Conservation (phyloP, 1,139 yeast species). For the Yamadazyma diddensiae region DNA sequence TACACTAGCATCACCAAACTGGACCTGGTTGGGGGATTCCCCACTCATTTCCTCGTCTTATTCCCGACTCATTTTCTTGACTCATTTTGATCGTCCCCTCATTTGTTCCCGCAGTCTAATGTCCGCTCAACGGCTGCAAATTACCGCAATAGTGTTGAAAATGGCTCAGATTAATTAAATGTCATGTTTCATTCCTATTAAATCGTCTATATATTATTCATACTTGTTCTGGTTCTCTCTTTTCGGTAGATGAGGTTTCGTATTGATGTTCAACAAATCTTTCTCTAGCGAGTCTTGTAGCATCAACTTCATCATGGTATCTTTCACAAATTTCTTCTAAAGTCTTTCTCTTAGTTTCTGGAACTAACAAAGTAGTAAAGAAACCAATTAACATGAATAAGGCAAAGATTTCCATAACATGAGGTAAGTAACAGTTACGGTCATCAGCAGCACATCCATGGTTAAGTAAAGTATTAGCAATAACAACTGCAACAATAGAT, state of each 20-base stretch:
- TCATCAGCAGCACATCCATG: slow-evolving; percentile 65
- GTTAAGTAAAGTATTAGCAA: slow-evolving; percentile 78
- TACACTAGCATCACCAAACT: no score
- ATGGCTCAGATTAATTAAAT: no score
- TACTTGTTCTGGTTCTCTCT: slow-evolving; percentile 11
- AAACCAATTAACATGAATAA: slow-evolving; percentile 83
- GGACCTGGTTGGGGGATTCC: no score
- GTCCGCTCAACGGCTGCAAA: no score
- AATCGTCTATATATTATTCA: not conserved
- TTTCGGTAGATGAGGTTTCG: slow-evolving; percentile 21
- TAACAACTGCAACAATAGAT: slow-evolving; percentile 93
- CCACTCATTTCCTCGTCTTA: no score
- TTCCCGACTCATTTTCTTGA: no score
- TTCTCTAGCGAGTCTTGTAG: slow-evolving; percentile 38
- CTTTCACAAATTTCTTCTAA: slow-evolving; percentile 76
- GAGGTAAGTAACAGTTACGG: slow-evolving; percentile 76
- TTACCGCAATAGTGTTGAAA: no score
- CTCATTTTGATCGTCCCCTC: no score
- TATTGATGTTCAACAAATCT: slow-evolving; percentile 32
- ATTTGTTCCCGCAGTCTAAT: no score
- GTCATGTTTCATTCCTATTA: no score
- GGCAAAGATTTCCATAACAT: slow-evolving; percentile 90
- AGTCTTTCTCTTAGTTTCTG: slow-evolving; percentile 89
- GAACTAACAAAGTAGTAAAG: slow-evolving; percentile 61
- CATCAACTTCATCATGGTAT: slow-evolving; percentile 72